A percentile compares a stretch with the other conserved stretches of the same genome.
phyloP scores from a whole-genome alignment of 1,284 basidiomycete genomes.

The Coniferiporia weirii region DNA sequence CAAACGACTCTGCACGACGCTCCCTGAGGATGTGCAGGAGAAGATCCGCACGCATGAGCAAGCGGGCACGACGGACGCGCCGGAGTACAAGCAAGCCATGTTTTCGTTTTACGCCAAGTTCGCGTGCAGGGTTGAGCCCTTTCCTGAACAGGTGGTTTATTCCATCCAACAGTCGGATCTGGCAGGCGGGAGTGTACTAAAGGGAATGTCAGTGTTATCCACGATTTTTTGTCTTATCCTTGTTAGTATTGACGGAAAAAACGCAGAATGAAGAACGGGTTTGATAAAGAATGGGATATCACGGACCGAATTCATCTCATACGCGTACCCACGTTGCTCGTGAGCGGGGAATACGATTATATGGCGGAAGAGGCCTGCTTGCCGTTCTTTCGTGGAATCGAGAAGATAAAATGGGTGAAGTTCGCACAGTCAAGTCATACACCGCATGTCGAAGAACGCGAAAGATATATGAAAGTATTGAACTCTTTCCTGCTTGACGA shows the following conservation, averaged over 20 bases:
- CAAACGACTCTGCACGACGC: conserved; percentile 14
- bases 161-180: conserved; percentile 20
- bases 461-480: not conserved
- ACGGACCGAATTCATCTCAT: conserved; percentile 31
- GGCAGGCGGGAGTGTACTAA: not conserved
- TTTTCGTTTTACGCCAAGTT: conserved; percentile 21
- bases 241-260: conserved; percentile 20
- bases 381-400: conserved; percentile 30
- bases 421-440: conserved; percentile 29
- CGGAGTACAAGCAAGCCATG: conserved; percentile 25
- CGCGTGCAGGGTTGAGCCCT: conserved; percentile 23
- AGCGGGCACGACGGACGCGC: conserved; percentile 24
- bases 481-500: not conserved
- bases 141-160: conserved; percentile 22
- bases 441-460: conserved; percentile 27
- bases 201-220: not conserved
- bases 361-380: conserved; percentile 27
- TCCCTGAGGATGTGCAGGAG: conserved; percentile 24
- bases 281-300: conserved; percentile 30
- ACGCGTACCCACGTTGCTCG: conserved; percentile 28
- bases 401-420: conserved; percentile 30
- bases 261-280: conserved; percentile 26
- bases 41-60: conserved; percentile 24
- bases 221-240: too few species aligned
- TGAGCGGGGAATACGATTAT: conserved; percentile 29